Percentiles rank a stretch among this genome's conserved stretches.
Evolutionary conservation across 345 rosid genomes (phyloP).

Genomic region (Populus pruinosa): DNA sequence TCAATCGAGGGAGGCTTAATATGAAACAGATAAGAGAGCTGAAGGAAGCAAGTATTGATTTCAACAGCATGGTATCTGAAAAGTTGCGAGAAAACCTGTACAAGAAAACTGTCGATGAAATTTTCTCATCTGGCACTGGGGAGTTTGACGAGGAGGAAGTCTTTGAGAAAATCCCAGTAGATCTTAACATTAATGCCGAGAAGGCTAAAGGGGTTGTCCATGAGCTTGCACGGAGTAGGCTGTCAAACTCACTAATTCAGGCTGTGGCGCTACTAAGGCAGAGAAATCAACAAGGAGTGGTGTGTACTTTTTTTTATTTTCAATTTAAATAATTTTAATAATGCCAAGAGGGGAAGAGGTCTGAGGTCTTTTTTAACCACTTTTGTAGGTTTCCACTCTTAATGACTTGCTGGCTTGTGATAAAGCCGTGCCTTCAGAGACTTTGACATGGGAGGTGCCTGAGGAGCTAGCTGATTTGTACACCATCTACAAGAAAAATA

Average conservation of each 20-base stretch:
- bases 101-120: constrained; percentile 80
- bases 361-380: constrained; percentile 6
- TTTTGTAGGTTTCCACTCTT: constrained; percentile 64
- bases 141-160: constrained; percentile 90
- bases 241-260: constrained; percentile 76
- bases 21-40: constrained; percentile 90
- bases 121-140: constrained; percentile 97
- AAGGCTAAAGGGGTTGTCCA: constrained; percentile 58
- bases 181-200: constrained; percentile 62
- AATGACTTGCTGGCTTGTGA: constrained; percentile 89
- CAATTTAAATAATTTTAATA: neutral
- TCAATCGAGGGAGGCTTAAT: constrained; percentile 71
- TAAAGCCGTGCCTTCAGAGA: constrained; percentile 86
- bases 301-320: constrained; percentile 17
- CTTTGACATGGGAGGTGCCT: constrained; percentile 78
- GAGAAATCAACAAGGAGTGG: constrained; percentile 68
- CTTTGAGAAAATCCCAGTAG: constrained; percentile 75
- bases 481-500: constrained; percentile 53
- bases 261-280: constrained; percentile 84
- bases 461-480: constrained; percentile 78
- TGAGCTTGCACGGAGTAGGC: constrained; percentile 48
- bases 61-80: constrained; percentile 78
- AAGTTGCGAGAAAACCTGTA: constrained; percentile 72
- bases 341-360: neutral
- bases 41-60: constrained; percentile 72